Evolutionary conservation across 371 early-diverging fungal species (phyloP).

Genomic region (Mucor plumbeus): DNA sequence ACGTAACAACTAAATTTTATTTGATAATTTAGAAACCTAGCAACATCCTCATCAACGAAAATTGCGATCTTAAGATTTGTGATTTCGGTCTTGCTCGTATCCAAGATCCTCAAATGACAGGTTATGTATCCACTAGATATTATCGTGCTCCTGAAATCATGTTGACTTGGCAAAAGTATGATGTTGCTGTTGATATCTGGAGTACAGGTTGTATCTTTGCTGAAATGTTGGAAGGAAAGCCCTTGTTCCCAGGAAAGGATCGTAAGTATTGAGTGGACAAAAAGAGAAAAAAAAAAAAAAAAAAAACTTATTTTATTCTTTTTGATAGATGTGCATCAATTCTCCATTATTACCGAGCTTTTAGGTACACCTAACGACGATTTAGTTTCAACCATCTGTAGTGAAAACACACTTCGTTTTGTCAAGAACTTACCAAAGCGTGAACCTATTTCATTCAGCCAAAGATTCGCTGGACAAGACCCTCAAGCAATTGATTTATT

Average conservation of each 20-base stretch:
- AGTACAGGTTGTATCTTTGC: conserved; percentile 99
- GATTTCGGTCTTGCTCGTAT: conserved; percentile 97
- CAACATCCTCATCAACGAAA: conserved; percentile 94
- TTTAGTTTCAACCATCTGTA: conserved; percentile 91
- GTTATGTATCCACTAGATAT: conserved; percentile 97
- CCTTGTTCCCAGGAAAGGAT: conserved; percentile 97
- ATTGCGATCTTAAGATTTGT: conserved; percentile 97
- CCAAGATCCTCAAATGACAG: conserved; percentile 93
- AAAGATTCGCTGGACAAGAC: conserved; percentile 57
- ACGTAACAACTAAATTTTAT: neutral
- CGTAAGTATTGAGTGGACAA: conserved; percentile 52
- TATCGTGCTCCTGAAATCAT: conserved; percentile 99
- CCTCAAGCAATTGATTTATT: conserved; percentile 86
- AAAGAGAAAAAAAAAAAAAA: neutral
- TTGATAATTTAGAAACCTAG: conserved; percentile 78
- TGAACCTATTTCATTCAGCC: conserved; percentile 79
- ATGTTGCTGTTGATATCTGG: conserved; percentile 99
- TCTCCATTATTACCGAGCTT: conserved; percentile 91
- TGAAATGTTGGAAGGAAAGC: conserved; percentile 96
- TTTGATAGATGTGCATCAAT: conserved; percentile 84
- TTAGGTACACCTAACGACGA: conserved; percentile 94
- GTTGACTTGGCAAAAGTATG: conserved; percentile 98
- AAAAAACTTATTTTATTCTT: neutral
- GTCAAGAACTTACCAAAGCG: conserved; percentile 87
- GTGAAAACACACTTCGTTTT: conserved; percentile 92